Base-by-base conservation (phyloP, 495 filamentous ascomycete genomes). In the Penicillium arizonense region DNA sequence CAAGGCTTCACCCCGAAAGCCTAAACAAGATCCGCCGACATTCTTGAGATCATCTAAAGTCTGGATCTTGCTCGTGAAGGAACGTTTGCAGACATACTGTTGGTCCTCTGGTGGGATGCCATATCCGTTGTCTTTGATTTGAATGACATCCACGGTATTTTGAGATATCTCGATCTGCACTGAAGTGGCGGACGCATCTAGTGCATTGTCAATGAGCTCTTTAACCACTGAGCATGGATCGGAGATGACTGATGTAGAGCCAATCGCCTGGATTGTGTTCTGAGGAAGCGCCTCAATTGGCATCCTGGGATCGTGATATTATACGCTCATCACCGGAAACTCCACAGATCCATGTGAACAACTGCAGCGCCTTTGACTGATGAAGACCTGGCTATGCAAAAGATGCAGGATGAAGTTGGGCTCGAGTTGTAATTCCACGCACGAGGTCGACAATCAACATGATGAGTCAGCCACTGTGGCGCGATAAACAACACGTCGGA, bases 151-250 rank as follows among this genome's bases (percentile, higher is more conserved):
- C 11, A 97, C 64, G 0, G 87, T 83, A 56, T 97, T 91, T 21
- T 74, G 58, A 2, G 89, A 87, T 24, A 96, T 75, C 50, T 92
- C 78, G 30, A 97, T 73, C 26, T 82, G 77, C 34, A 97, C 76
- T 0, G 82, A 82, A 2, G 86, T 84, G 5, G 93, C 88, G 21
- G 79, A 78, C 4, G 93, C 88, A 67, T 97, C 94, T 8, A 97
- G 76, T 16, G 90, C 83, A 66, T 98, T 98, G 53, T 98, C 94
- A 30, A 98, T 62, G 9, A 97, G 81, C 63, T 98, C 94, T 66
- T 98, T 98, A 46, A 95, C 81, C 13, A 96, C 74, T 5, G 84
- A 83, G 47, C 78, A 78, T 9, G 92, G 77, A 43, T 89, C 86
- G 4, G 85, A 82, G 54, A 97, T 83, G 50, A 79, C 82, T 55